A percentile compares a stretch with the other conserved stretches of the same genome.
These are phyloP conservation scores for Corylus americana DNA, from an alignment of 306 rosid genomes.

Conservation along the genomic window DNA sequence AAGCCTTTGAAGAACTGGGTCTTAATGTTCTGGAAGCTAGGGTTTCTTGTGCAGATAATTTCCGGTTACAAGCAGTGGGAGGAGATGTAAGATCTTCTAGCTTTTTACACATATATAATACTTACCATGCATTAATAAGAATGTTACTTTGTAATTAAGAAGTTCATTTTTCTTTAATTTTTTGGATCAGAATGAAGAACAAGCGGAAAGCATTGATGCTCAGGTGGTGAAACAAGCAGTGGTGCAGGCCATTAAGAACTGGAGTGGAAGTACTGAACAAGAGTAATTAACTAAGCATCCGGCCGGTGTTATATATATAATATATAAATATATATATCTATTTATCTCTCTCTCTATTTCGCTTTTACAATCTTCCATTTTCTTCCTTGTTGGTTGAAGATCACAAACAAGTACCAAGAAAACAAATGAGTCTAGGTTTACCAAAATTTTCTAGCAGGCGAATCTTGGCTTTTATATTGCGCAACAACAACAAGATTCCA, in stretches of 20 bases:
- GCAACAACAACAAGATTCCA: neutral
- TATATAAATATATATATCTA: too few species aligned
- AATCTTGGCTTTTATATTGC: neutral
- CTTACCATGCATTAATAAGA: neutral
- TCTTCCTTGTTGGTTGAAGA: neutral
- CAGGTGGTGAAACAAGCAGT: slow-evolving; percentile 51
- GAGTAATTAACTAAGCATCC: slow-evolving; percentile 27
- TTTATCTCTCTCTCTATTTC: too few species aligned
- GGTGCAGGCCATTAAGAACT: slow-evolving; percentile 49
- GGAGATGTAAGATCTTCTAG: slow-evolving; percentile 60
- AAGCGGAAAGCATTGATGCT: slow-evolving; percentile 46
- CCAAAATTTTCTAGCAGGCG: neutral
- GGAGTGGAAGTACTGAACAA: slow-evolving; percentile 46
- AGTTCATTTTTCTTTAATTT: too few species aligned
- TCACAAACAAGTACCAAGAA: neutral
- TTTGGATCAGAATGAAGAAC: slow-evolving; percentile 39
- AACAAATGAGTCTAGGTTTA: neutral
- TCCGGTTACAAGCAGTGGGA: slow-evolving; percentile 83
- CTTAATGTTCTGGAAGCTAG: slow-evolving; percentile 91
- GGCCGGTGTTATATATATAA: neutral
- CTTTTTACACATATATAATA: neutral
- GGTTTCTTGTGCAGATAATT: slow-evolving; percentile 91
- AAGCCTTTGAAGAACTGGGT: slow-evolving; percentile 84
- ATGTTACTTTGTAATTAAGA: too few species aligned
- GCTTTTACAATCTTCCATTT: neutral